Base-by-base conservation (phyloP, 768 basidiomycete genomes). In the Sporobolomyces roseus region DNA sequence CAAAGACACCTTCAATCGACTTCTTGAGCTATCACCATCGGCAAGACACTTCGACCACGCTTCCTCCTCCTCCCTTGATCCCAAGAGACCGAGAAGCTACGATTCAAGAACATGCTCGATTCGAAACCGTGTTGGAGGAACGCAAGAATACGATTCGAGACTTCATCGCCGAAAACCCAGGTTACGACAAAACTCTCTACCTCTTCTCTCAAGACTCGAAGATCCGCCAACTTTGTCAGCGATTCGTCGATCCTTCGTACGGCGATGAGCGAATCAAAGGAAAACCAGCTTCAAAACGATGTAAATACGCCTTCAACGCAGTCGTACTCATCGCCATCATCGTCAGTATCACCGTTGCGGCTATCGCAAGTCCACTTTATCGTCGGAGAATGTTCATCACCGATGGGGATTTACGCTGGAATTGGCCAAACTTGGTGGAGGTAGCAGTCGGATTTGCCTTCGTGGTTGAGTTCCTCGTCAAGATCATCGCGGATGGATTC, bases 361-460 rank as follows among this genome's bases (percentile, higher is more conserved):
- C 84, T 12, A 82, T 91, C 56, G 91, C 93, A 0, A 91, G 89
- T 0, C 93, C 93, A 3, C 73, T 85, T 10, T 93, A 94, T 77
- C 87, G 93, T 14, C 86, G 86, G 49, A 78, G 85, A 38, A 93
- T 85, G 78, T 89, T 86, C 78, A 53, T 71, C 36, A 35, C 80
- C 23, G 75, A 90, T 64, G 91, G 89, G 0, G 75, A 80, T 32
- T 74, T 82, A n/a, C 84, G 87, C 9, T 83, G 82, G 5, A 83
- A 90, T 5, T 97, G 94, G 94, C 97, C 92, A 78, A 88, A 90
- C 75, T 80, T 93, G 60, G 84, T 87, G 5, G 92, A 96, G 76
- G 81, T 84, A 0, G 79, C 83, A 0, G 87, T 96, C 65, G 88
- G 87, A 0, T 79, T 87, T 71, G 79, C 83, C 25, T 72, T 74